Base-by-base conservation (phyloP, 768 basidiomycete genomes). In the Tricholoma terreum region DNA sequence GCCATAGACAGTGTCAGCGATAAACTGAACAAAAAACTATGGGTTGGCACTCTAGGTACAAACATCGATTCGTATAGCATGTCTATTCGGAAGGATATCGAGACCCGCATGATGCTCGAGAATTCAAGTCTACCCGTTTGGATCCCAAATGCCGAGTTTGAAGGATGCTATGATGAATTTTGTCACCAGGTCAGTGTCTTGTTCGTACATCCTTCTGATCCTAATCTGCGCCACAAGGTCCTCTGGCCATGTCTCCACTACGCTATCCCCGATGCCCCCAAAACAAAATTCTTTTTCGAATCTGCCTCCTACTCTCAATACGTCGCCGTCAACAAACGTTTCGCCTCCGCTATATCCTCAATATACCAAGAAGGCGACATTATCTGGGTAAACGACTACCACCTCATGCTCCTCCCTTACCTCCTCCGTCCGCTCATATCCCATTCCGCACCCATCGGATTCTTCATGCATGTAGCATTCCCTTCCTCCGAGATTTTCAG, bases 391-490 rank as follows among this genome's bases (percentile, higher is more conserved):
- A 94, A 99, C 72, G 96, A 98, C 75, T 99, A 98, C 72, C 96
- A 99, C 67, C 86, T 98, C 49, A 89, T 97, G 79, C 86, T 98
- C 50, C 84, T 97, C 8, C 96, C 96, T 1, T 80, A 82, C 42
- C 85, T 98, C 73, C 82, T 98, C 27, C 87, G 95, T 50, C 79
- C 85, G 60, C 80, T 73, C 21, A 92, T 71, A 69, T 86, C 69
- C 3, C 67, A 74, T 1, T 77, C 79, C 17, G 84, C 85, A 0
- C 84, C 86, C 34, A 90, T 93, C 63, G 92, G 90, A 2, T 97
- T 98, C 83, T 98, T 98, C 81, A 84, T 97, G 73, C 96, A 98
- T 69, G 94, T 95, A 55, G 92, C 96, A 2, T 98, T 97, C 76
- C 96, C 95, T 3, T 89, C 86, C 40, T 93, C 91, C 24, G 96